phyloP scores from a whole-genome alignment of 23 red algal genomes.

The Gracilaria vermiculophylla region DNA sequence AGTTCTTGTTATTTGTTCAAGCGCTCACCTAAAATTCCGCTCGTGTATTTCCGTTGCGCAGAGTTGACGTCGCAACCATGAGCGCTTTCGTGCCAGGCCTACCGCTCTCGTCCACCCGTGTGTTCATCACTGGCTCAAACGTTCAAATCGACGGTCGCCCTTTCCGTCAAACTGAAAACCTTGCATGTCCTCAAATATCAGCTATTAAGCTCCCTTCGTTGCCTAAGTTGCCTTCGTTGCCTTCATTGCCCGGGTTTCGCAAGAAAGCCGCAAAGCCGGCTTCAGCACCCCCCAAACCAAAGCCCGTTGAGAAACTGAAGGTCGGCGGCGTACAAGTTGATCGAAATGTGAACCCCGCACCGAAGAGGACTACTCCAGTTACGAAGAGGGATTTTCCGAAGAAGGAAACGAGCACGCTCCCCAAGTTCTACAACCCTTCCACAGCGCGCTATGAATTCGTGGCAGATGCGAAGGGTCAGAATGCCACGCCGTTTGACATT shows the following conservation, averaged over 20 bases:
- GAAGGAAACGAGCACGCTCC: not conserved
- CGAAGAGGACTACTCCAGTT: not conserved
- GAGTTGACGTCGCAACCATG: not conserved
- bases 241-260: not conserved
- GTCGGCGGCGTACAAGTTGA: slow-evolving; percentile 10
- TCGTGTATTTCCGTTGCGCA: not conserved
- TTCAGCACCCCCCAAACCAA: not conserved
- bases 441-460: slow-evolving; percentile 49
- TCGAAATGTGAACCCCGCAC: no score
- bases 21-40: not conserved
- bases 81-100: slow-evolving; percentile 51
- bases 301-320: not conserved
- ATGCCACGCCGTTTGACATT: slow-evolving; percentile 54
- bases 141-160: not conserved
- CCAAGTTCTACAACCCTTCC: slow-evolving; percentile 68
- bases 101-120: not conserved
- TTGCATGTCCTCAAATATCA: not conserved
- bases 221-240: slow-evolving; percentile 37
- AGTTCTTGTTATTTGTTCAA: not conserved
- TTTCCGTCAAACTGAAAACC: not conserved
- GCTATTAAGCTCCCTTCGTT: slow-evolving; percentile 37
- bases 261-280: not conserved
- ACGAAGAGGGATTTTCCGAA: not conserved
- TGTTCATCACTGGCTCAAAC: slow-evolving; percentile 27
- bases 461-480: slow-evolving; percentile 50